Evolutionary conservation across 2,329 filamentous ascomycete genomes (phyloP).

Genomic region (Eutypa lata): DNA sequence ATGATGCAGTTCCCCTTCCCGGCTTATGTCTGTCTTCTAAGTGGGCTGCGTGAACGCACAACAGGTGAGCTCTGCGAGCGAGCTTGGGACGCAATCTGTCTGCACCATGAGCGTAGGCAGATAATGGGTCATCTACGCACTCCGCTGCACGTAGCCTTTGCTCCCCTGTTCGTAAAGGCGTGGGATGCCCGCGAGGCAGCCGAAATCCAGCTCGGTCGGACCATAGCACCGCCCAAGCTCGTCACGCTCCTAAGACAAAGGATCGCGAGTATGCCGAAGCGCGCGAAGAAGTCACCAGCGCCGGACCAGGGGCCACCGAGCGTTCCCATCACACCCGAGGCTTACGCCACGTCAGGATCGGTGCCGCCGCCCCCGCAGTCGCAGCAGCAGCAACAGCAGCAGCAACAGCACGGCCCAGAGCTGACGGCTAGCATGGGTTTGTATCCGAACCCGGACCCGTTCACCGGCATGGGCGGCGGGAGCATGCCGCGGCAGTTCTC

Average conservation of each 20-base stretch:
- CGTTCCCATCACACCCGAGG: conserved; percentile 18
- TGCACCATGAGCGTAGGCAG: conserved; percentile 52
- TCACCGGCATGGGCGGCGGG: conserved; percentile 16
- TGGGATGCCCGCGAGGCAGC: conserved; percentile 57
- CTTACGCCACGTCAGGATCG: conserved; percentile 11
- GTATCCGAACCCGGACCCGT: conserved; percentile 21
- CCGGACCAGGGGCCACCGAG: conserved; percentile 16
- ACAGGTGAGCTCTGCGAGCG: conserved; percentile 55
- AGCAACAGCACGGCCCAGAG: conserved; percentile 1
- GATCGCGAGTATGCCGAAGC: conserved; percentile 30
- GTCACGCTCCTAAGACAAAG: conserved; percentile 46
- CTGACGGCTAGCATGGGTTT: conserved; percentile 7
- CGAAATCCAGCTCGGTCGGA: conserved; percentile 41
- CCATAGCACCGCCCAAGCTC: conserved; percentile 41
- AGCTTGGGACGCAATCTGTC: conserved; percentile 55
- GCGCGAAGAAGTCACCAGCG: conserved; percentile 25
- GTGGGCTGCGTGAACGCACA: conserved; percentile 50
- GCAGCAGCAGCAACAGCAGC: conserved; percentile 10
- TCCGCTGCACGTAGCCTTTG: conserved; percentile 57
- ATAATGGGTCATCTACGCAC: conserved; percentile 48
- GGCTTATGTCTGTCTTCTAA: conserved; percentile 58
- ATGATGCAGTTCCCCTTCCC: conserved; percentile 59
- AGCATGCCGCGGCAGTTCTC: conserved; percentile 27
- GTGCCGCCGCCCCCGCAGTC: conserved; percentile 2
- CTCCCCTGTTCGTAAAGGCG: conserved; percentile 56